phyloP scores from a whole-genome alignment of 306 rosid genomes.

The Rubus parviflorus region DNA sequence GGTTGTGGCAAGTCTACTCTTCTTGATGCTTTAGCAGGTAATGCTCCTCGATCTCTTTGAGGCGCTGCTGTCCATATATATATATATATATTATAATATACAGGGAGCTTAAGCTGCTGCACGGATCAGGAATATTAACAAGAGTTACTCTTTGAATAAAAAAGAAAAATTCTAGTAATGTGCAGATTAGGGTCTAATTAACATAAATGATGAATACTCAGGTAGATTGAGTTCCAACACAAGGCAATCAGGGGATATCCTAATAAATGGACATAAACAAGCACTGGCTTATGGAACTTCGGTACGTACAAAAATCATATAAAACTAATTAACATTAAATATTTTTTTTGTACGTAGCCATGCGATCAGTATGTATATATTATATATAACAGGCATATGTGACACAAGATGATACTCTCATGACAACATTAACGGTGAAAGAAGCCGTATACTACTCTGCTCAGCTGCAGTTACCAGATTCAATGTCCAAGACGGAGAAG shows the following conservation, averaged over 20 bases:
- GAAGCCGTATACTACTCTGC: conserved; percentile 75
- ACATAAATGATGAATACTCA: neutral
- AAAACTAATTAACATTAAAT: neutral
- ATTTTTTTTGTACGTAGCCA: neutral
- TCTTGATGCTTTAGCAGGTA: conserved; percentile 73
- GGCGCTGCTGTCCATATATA: too few species aligned
- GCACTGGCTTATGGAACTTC: conserved; percentile 45
- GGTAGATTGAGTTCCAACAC: conserved; percentile 45
- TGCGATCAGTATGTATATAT: too few species aligned
- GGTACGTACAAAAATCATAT: conserved; percentile 17
- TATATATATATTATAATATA: too few species aligned
- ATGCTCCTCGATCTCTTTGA: neutral
- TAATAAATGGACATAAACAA: conserved; percentile 41
- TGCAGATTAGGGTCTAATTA: neutral
- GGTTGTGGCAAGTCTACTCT: conserved; percentile 81
- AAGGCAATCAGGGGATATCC: conserved; percentile 38
- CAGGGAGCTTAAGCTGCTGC: too few species aligned
- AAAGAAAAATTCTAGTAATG: neutral
- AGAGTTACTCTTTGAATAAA: too few species aligned
- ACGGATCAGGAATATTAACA: too few species aligned
- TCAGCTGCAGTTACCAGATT: conserved; percentile 55
- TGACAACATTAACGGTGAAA: conserved; percentile 37
- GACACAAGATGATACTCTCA: conserved; percentile 47
- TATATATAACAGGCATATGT: conserved; percentile 40
- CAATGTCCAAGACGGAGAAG: conserved; percentile 56